phyloP scores from a whole-genome alignment of 176 grass and related monocot species.

The Oryza rufipogon region DNA sequence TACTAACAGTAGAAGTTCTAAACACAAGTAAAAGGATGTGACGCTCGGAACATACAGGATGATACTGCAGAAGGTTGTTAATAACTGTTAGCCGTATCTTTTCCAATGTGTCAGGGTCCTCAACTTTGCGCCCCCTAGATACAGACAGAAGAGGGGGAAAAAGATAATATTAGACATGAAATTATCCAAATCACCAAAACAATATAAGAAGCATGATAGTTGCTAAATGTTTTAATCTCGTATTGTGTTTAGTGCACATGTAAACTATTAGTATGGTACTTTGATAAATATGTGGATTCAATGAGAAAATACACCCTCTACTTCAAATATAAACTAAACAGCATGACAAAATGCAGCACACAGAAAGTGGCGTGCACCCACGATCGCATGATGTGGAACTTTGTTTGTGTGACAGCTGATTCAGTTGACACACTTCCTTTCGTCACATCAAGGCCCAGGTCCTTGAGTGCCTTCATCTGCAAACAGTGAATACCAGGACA shows the following conservation, averaged over 20 bases:
- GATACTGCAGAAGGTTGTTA: slow-evolving; percentile 97
- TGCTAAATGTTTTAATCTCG: background rate
- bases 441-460: slow-evolving; percentile 88
- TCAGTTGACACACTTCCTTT: slow-evolving; percentile 91
- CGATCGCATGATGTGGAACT: slow-evolving; percentile 88
- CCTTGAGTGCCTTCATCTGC: slow-evolving; percentile 94
- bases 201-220: slow-evolving; percentile 1
- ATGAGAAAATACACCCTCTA: background rate
- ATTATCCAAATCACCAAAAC: background rate
- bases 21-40: slow-evolving; percentile 22
- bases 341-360: slow-evolving; percentile 33
- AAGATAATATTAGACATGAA: slow-evolving; percentile 24
- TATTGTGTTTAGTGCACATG: slow-evolving; percentile 1
- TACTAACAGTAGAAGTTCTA: slow-evolving; percentile 11
- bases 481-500: slow-evolving; percentile 51
- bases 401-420: slow-evolving; percentile 70
- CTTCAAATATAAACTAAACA: slow-evolving; percentile 33
- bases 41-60: slow-evolving; percentile 73
- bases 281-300: background rate
- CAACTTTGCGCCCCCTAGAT: slow-evolving; percentile 86
- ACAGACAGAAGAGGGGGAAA: slow-evolving; percentile 23
- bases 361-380: slow-evolving; percentile 59
- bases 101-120: slow-evolving; percentile 91
- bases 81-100: slow-evolving; percentile 92
- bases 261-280: slow-evolving; percentile 14